Evolutionary conservation across 2,329 filamentous ascomycete species (phyloP).

Genomic region (Fusarium robinianum): DNA sequence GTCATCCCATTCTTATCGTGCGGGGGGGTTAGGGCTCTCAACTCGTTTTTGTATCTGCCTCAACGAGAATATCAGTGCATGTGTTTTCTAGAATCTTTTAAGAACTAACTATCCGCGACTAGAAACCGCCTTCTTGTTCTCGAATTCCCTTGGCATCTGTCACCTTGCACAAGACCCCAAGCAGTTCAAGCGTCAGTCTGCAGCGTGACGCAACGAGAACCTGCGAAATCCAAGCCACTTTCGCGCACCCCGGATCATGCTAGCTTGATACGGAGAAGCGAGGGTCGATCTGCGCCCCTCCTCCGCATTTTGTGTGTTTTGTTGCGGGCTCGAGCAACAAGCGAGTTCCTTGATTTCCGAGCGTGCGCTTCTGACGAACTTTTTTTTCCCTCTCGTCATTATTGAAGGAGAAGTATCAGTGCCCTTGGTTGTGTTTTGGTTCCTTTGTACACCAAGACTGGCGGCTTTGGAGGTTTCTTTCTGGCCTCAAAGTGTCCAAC

Average conservation of each 20-base stretch:
- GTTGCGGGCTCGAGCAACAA: constrained; percentile 8
- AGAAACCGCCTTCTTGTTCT: too few relatives aligned
- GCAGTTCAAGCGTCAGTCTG: background rate
- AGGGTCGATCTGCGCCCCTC: constrained; percentile 20
- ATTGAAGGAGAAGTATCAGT: too few relatives aligned
- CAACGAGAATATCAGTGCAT: too few relatives aligned
- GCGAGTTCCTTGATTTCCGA: constrained; percentile 9
- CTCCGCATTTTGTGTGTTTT: constrained; percentile 7
- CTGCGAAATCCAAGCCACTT: constrained; percentile 10
- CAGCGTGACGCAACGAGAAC: constrained; percentile 17
- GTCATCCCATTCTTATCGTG: background rate
- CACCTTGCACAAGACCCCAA: too few relatives aligned
- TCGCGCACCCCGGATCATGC: constrained; percentile 22
- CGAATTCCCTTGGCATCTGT: too few relatives aligned
- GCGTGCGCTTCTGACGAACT: background rate
- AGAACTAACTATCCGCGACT: too few relatives aligned
- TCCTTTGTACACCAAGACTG: too few relatives aligned
- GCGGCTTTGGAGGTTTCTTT: too few relatives aligned
- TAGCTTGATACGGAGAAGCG: constrained; percentile 24
- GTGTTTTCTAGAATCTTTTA: too few relatives aligned
- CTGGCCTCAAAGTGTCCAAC: too few relatives aligned
- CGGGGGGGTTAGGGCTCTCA: background rate
- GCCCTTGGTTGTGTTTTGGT: too few relatives aligned
- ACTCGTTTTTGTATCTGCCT: too few relatives aligned
- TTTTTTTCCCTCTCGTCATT: background rate